These are phyloP conservation scores for Arthrobotrys entomopaga DNA, from an alignment of 2,329 filamentous ascomycete genomes.

Conservation along the genomic window DNA sequence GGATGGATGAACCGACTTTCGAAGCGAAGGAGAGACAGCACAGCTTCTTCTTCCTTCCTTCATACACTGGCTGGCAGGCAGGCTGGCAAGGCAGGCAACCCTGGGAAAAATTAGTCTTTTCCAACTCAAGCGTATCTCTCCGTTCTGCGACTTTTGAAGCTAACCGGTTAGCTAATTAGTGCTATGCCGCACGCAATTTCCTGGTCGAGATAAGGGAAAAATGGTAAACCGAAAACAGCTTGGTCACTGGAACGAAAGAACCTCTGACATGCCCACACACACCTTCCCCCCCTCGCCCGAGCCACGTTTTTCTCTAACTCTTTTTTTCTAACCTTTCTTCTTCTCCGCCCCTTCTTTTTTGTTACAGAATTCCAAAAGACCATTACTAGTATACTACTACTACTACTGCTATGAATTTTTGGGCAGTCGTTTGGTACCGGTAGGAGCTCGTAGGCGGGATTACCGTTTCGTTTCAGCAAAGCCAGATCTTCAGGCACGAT, in stretches of 20 bases:
- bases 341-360: slow-evolving; percentile 10
- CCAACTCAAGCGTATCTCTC: neutral
- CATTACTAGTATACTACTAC: no score
- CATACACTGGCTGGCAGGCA: no score
- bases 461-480: slow-evolving; percentile 54
- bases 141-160: slow-evolving; percentile 11
- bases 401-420: no score
- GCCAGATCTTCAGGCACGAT: slow-evolving; percentile 50
- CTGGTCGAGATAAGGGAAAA: slow-evolving; percentile 25
- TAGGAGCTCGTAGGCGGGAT: slow-evolving; percentile 54
- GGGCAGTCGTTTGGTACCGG: slow-evolving; percentile 45
- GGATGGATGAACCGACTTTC: neutral
- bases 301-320: slow-evolving; percentile 50
- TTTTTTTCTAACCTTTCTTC: slow-evolving; percentile 26
- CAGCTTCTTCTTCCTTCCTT: neutral
- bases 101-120: slow-evolving; percentile 3
- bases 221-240: slow-evolving; percentile 3
- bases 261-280: slow-evolving; percentile 51
- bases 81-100: no score
- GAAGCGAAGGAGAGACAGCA: slow-evolving; percentile 1
- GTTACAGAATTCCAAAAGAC: no score
- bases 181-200: slow-evolving; percentile 13
- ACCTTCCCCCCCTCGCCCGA: slow-evolving; percentile 34
- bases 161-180: slow-evolving; percentile 3
- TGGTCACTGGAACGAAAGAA: slow-evolving; percentile 25